Base-by-base conservation (phyloP, 169 alveolate genomes). In the Plasmodium billcollinsi region DNA sequence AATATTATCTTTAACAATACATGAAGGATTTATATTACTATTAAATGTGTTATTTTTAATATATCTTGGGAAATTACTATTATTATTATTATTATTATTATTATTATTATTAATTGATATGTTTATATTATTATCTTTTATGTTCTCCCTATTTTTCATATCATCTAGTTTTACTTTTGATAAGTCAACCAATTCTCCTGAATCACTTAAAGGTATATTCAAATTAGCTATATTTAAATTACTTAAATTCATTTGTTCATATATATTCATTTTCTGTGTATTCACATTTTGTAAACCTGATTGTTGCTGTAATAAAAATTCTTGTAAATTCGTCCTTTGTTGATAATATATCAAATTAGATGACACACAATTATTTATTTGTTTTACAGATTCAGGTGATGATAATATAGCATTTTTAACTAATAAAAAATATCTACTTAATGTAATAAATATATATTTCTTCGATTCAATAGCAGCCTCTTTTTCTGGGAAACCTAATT, bases 391-490 rank as follows among this genome's bases (percentile, higher is more conserved):
- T 67, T 80, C 90, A 33, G 72, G 59, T 39, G 90, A 80, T 67
- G 90, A 66, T 49, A 80, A 67, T 18, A 80, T 80, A 8, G 90
- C 90, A 67, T 80, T 80, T 24, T 80, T 80, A 8, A 80, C 90
- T 29, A 80, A 45, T 26, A 80, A 45, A 43, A 80, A 80, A 56
- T 80, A 80, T 21, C 73, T 67, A 67, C 50, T 80, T 49, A 80
- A 80, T 1, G 90, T 80, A 67, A 80, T 21, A 47, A 67, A 80
- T 29, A 80, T 80, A 45, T 80, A 80, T n/a, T 80, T 80, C n/a
- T 80, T 80, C 29, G 90, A 80, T 67, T 80, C 90, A 15, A 80
- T 69, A 6, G 90, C 75, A 9, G 90, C 90, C 21, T 80, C 90
- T 12, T 80, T 80, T 67, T 80, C 90, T 26, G 90, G 90, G 21